These are phyloP conservation scores for Tuber microsphaerosporum DNA, from an alignment of 495 filamentous ascomycete genomes.

Conservation along the genomic window DNA sequence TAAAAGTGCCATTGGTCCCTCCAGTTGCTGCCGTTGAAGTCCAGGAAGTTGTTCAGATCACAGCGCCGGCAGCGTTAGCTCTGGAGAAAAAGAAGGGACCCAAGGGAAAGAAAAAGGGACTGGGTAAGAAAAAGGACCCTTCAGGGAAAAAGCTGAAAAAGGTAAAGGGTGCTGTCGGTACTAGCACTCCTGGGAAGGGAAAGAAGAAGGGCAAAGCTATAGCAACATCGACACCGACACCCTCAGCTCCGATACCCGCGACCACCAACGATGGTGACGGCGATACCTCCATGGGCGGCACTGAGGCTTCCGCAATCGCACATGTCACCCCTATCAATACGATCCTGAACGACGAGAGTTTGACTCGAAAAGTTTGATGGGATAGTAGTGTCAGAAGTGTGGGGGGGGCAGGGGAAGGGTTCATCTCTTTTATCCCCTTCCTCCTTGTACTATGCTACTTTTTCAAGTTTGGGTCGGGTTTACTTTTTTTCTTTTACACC, in stretches of 20 bases:
- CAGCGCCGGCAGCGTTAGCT: background rate
- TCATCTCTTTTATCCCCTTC: background rate
- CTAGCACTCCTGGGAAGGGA: background rate
- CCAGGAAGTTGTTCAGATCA: background rate
- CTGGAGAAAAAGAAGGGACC: background rate
- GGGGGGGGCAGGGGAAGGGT: background rate
- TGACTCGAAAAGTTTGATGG: background rate
- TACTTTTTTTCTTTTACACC: background rate
- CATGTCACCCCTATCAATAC: background rate
- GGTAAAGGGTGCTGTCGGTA: background rate
- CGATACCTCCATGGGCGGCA: background rate
- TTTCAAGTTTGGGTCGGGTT: background rate
- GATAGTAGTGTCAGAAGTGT: background rate
- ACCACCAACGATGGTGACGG: conserved; percentile 4
- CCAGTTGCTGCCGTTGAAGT: conserved; percentile 6
- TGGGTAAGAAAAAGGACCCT: background rate
- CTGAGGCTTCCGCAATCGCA: background rate
- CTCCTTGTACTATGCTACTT: background rate
- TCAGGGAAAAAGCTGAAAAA: background rate
- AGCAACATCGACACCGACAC: background rate
- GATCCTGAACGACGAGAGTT: background rate
- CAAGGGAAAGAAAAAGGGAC: conserved; percentile 1
- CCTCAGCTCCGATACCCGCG: background rate
- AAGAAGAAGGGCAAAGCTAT: background rate
- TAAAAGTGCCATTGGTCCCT: background rate